Base-by-base conservation (phyloP, 2,329 filamentous ascomycete species). In the Alternaria brassicae region DNA sequence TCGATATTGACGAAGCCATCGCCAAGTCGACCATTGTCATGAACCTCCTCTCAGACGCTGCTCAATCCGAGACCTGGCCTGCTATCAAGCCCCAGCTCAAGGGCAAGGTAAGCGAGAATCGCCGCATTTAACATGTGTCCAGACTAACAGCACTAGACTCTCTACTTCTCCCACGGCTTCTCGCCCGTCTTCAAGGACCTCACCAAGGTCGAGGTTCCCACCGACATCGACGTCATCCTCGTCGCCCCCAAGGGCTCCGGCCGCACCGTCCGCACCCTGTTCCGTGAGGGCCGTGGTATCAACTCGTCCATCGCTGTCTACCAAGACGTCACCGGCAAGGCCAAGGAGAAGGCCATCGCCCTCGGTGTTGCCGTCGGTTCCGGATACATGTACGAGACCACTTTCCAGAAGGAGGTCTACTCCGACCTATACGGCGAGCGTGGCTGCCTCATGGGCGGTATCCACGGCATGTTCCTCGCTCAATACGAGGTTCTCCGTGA, bases 121-220 rank as follows among this genome's bases (percentile, higher is more conserved):
- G 37, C 39, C 50, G 25, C 49, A 70, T 77, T 8, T 63, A 77
- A 65, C 51, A 23, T 44, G 41, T 27, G 36, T 44, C 13, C 23
- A 36, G 8, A 17, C 65, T 72, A 53, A 73, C 47, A 5, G 1
- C 3, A 13, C 6, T 68, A 95, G 94, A 99, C 95, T 63, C 92
- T 99, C 74, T 99, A 99, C 91, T 99, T 99, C 89, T 98, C 95
- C 73, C 95, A 99, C 89, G 95, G 95, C 79, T 99, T 99, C 91
- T 98, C 95, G 66, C 95, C 95, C 80, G 93, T 99, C 83, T 99
- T 99, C 92, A 97, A 97, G 88, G 90, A 97, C 81, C 89, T 95
- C 80, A 99, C 95, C 88, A 96, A 97, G 84, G 95, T 99, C 80
- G 95, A 99, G 66, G 92, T 97, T 66, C 95, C 95, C 83, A 88